Evolutionary conservation across 2,329 filamentous ascomycete genomes (phyloP).

Genomic region (Fusarium odoratissimum): DNA sequence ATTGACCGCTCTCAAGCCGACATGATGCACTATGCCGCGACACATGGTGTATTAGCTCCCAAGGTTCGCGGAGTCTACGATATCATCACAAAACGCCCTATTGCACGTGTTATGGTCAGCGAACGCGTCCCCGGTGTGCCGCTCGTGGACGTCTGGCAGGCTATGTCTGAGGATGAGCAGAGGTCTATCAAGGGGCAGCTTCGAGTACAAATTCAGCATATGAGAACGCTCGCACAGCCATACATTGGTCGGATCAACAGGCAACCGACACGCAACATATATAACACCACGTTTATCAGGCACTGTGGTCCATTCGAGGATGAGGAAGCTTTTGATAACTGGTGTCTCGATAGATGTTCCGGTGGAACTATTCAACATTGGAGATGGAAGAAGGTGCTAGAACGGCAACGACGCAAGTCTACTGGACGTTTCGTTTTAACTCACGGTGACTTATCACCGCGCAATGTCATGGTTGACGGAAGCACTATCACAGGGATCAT

Average conservation of each 20-base stretch:
- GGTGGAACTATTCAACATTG: not conserved
- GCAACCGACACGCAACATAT: not conserved
- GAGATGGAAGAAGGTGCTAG: not conserved
- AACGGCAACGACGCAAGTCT: not conserved
- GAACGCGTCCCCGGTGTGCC: not conserved
- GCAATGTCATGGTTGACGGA: not conserved
- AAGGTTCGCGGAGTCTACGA: not conserved
- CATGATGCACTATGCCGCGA: slow-evolving; percentile 5
- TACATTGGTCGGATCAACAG: not conserved
- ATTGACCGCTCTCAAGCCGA: not conserved
- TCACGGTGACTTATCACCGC: not conserved
- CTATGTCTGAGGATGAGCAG: not conserved
- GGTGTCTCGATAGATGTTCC: not conserved
- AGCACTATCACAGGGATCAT: not conserved
- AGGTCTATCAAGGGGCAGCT: not conserved
- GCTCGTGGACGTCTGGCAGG: not conserved
- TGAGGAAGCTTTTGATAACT: not conserved
- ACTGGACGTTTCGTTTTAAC: not conserved
- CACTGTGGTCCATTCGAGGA: not conserved
- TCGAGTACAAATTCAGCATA: not conserved
- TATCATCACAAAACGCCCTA: fast-evolving
- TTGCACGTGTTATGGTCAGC: not conserved
- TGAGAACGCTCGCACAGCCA: not conserved
- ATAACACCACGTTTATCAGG: not conserved
- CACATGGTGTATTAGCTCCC: not conserved